Base-by-base conservation (phyloP, 139 green algal species). In the Spirogloea muscicola region DNA sequence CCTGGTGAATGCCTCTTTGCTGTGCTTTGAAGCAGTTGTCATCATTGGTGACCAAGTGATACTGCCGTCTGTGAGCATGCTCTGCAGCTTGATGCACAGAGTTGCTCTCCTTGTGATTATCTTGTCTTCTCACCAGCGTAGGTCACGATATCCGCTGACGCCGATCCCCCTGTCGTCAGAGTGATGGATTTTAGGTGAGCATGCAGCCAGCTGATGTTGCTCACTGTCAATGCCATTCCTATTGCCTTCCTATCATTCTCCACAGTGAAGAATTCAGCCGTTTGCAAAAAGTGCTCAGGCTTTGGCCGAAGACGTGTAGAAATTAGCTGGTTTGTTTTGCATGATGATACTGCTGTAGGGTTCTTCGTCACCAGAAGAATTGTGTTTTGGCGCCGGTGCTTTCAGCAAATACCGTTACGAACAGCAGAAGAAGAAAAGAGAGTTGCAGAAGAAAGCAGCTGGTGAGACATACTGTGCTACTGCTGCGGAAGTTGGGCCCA, bases 331-430 rank as follows among this genome's bases (percentile, higher is more conserved):
- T 21, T 21, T 55, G 21, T 21, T 21, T n/a, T n/a, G n/a, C n/a
- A n/a, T n/a, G n/a, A n/a, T n/a, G n/a, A n/a, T n/a, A n/a, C n/a
- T n/a, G n/a, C n/a, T n/a, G n/a, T n/a, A n/a, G n/a, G n/a, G n/a
- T n/a, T n/a, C n/a, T n/a, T n/a, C n/a, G n/a, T n/a, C n/a, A n/a
- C n/a, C n/a, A n/a, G n/a, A n/a, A n/a, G n/a, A n/a, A n/a, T n/a
- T n/a, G n/a, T n/a, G n/a, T n/a, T n/a, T n/a, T n/a, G n/a, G n/a
- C n/a, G n/a, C n/a, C n/a, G 46, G 46, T 31, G 37, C 18, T 76
- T 76, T 29, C 67, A 80, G 62, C 61, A 93, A 93, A 72, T 90
- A 82, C 85, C 88, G 89, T 33, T 94, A 90, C 62, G 84, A 94
- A 79, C 72, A 87, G 64, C 73, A 85, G 58, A 93, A 92, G 85